Conservation (phyloP, 2,329 filamentous ascomycete genomes). For the Neoascochyta sp. region DNA sequence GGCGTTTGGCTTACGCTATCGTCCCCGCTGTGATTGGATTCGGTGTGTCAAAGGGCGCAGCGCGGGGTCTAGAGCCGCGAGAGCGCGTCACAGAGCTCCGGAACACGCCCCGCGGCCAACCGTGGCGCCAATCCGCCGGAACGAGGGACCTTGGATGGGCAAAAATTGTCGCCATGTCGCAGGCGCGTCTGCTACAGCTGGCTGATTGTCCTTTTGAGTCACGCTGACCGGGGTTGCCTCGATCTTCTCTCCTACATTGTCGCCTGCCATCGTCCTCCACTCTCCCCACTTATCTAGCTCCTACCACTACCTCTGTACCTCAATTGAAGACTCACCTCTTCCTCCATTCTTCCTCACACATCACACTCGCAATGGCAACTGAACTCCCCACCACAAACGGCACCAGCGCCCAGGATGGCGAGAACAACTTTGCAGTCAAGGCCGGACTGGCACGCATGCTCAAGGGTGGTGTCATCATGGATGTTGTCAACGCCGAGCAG, state of each 20-base stretch:
- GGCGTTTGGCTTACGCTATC: constrained; percentile 6
- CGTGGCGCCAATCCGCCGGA: constrained; percentile 14
- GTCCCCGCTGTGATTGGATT: constrained; percentile 15
- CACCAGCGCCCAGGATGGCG: constrained; percentile 42
- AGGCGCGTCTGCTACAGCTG: constrained; percentile 15
- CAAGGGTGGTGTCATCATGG: constrained; percentile 99
- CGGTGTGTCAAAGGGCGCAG: constrained; percentile 22
- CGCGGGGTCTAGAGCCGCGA: constrained; percentile 17
- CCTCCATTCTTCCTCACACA: background rate
- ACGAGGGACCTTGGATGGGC: constrained; percentile 17
- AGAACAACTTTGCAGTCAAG: constrained; percentile 78
- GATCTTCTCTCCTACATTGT: too few species aligned
- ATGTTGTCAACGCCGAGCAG: constrained; percentile 88
- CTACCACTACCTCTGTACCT: background rate
- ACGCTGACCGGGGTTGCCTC: too few species aligned
- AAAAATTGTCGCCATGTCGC: constrained; percentile 25
- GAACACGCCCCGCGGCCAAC: constrained; percentile 8
- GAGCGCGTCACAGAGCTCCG: constrained; percentile 9
- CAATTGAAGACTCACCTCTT: constrained; percentile 2
- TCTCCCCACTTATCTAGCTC: background rate
- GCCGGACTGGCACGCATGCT: constrained; percentile 94
- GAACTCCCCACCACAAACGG: constrained; percentile 49
- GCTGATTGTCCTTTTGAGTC: constrained; percentile 21
- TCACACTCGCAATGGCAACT: constrained; percentile 40
- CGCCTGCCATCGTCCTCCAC: too few species aligned